Evolutionary conservation across 2,329 filamentous ascomycete species (phyloP).

Genomic region (Arthrobotrys iridis): DNA sequence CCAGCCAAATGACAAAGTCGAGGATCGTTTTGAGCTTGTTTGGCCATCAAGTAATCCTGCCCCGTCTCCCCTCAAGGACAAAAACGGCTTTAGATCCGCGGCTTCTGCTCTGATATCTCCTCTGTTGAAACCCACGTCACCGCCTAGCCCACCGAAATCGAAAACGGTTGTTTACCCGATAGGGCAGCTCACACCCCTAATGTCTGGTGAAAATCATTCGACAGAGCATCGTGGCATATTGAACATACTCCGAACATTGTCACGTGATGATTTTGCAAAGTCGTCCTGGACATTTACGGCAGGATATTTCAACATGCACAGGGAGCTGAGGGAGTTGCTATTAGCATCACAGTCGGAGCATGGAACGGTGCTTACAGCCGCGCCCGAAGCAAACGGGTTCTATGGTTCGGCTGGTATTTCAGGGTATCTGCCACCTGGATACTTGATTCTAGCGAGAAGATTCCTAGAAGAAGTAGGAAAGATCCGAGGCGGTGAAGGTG

Average conservation of each 20-base stretch:
- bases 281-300: conserved; percentile 96
- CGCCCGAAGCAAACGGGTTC: conserved; percentile 94
- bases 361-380: conserved; percentile 90
- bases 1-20: conserved; percentile 68
- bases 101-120: conserved; percentile 74
- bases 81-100: conserved; percentile 73
- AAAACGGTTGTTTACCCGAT: conserved; percentile 86
- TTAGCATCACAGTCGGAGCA: conserved; percentile 75
- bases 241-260: conserved; percentile 75
- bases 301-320: conserved; percentile 97
- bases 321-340: conserved; percentile 80
- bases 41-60: conserved; percentile 82
- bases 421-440: conserved; percentile 88
- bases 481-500: conserved; percentile 68
- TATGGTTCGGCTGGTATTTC: conserved; percentile 88
- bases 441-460: conserved; percentile 83
- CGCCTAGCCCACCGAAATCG: conserved; percentile 60
- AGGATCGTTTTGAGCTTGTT: conserved; percentile 70
- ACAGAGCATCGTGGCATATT: conserved; percentile 88
- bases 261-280: conserved; percentile 67
- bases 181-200: conserved; percentile 84
- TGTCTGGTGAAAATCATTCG: conserved; percentile 76
- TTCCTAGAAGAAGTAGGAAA: conserved; percentile 75
- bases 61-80: conserved; percentile 77
- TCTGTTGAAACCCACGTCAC: conserved; percentile 69